Base-by-base conservation (phyloP, 164 flowering plant genomes). In the Akebia trifoliata region DNA sequence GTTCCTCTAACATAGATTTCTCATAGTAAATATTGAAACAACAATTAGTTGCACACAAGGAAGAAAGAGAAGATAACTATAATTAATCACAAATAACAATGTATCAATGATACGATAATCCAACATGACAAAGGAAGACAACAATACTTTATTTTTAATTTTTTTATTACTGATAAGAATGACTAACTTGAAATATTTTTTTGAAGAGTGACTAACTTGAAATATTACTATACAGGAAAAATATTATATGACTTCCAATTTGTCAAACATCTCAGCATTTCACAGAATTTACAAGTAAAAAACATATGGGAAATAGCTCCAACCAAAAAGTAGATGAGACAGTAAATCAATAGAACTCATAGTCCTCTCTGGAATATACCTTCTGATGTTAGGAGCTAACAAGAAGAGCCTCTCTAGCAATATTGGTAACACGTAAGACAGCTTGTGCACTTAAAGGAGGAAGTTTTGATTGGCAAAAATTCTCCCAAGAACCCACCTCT, bases 371-470 rank as follows among this genome's bases (percentile, higher is more conserved):
- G n/a, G n/a, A n/a, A n/a, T 34, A 25, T 35, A 44, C 65, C 52
- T 31, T 54, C 34, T 15, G 44, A 48, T 69, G 66, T 60, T 73
- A 84, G 50, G 83, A 84, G 42, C 80, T 81, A 20, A 71, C 46
- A 45, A 70, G 69, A 36, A 76, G 70, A 62, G 77, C 82, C 60
- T 78, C 84, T 32, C 76, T 79, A 42, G 78, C n/a, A n/a, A n/a
- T n/a, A n/a, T n/a, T 34, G 50, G 96, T 82, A 49, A 84, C 91
- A 42, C 96, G 96, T 20, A 87, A 77, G 9, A 90, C 91, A 59
- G 95, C 95, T 66, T 87, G 97, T 57, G 95, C 97, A 70, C 76
- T 87, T 58, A 87, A 72, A 25, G 86, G 83, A 31, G 97, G 74
- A 49, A 90, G 90, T 50, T 85, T 85, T 56, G 92, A 76, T n/a